phyloP scores from a whole-genome alignment of 139 green algal genomes.

The Pleodorina starrii region DNA sequence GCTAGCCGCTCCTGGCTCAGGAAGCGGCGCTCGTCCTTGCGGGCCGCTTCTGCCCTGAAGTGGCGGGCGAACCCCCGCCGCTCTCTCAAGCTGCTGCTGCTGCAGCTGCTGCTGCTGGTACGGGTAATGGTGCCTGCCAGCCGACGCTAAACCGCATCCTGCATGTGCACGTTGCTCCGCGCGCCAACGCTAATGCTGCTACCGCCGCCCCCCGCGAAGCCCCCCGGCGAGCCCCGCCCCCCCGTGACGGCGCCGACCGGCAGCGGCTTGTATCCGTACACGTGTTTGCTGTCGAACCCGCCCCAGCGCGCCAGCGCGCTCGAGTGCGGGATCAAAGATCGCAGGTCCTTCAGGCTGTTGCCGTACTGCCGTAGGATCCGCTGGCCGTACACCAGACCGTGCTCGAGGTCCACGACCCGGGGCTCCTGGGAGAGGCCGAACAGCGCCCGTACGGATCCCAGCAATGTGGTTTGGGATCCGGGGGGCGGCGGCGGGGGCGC shows the following conservation, averaged over 20 bases:
- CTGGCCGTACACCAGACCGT: constrained; percentile 46
- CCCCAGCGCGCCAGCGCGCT: constrained; percentile 13
- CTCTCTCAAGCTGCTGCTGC: neutral
- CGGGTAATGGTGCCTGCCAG: no score
- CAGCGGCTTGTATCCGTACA: constrained; percentile 32
- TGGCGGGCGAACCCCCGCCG: no score
- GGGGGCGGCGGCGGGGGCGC: neutral
- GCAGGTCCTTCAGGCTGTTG: constrained; percentile 43
- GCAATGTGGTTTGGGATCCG: neutral
- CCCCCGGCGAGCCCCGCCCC: neutral
- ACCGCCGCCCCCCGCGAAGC: neutral
- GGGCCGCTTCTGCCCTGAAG: no score
- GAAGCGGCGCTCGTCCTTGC: no score
- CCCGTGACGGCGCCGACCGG: neutral
- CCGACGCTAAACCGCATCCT: neutral
- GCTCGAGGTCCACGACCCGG: constrained; percentile 35
- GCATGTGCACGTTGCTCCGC: neutral
- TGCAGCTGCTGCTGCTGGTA: neutral
- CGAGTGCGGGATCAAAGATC: neutral
- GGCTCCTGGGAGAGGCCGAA: constrained; percentile 17
- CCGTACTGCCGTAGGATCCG: constrained; percentile 20
- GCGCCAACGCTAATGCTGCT: neutral
- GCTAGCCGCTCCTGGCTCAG: no score
- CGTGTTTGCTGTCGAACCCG: neutral
- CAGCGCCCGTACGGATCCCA: neutral